These are phyloP conservation scores for Cadophora sp. DNA, from an alignment of 2,329 filamentous ascomycete genomes.

Conservation along the genomic window DNA sequence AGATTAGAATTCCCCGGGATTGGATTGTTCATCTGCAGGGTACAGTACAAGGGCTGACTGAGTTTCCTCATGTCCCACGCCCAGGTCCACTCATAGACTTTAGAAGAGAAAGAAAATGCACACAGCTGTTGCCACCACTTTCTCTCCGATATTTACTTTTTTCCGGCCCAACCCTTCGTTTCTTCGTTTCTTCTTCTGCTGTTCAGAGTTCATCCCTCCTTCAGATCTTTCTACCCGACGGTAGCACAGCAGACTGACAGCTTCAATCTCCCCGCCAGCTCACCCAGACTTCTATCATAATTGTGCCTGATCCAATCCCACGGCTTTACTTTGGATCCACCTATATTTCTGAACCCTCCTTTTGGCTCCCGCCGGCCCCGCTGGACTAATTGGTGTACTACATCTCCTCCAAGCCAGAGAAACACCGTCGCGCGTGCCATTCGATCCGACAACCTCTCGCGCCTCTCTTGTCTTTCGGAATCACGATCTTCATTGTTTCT, in stretches of 20 bases:
- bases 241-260: background rate
- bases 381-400: background rate
- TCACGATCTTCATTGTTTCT: background rate
- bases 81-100: background rate
- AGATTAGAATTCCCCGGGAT: slow-evolving; percentile 14
- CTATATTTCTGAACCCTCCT: too few relatives aligned
- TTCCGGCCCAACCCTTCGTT: background rate
- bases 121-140: slow-evolving; percentile 1
- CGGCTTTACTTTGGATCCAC: slow-evolving; percentile 8
- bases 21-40: slow-evolving; percentile 3
- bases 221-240: background rate
- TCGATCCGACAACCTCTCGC: slow-evolving; percentile 1
- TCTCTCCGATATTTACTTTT: slow-evolving; percentile 3
- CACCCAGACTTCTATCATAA: background rate
- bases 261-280: background rate
- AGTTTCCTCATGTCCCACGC: background rate
- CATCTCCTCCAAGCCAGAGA: slow-evolving; percentile 1
- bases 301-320: background rate
- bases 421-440: slow-evolving; percentile 3
- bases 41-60: slow-evolving; percentile 6
- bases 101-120: background rate
- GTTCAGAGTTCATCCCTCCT: background rate
- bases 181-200: background rate
- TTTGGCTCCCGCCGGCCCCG: slow-evolving; percentile 7
- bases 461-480: background rate